A percentile compares a stretch with the other conserved stretches of the same genome.
These are phyloP conservation scores for Alternaria sp. DNA, from an alignment of 2,329 filamentous ascomycete genomes.

Conservation along the genomic window DNA sequence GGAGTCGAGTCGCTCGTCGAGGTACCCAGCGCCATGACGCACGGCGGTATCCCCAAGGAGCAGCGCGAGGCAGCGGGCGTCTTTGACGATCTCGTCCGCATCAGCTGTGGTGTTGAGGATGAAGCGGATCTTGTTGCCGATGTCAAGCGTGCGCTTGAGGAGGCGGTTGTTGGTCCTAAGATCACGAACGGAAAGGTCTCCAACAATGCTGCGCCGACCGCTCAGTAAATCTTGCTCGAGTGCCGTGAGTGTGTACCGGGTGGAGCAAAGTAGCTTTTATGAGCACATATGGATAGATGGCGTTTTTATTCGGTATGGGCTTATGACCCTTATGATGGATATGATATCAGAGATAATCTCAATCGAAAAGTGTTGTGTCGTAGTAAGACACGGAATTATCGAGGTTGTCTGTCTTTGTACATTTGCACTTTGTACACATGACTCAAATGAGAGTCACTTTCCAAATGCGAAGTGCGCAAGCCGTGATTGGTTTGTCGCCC, in stretches of 20 bases:
- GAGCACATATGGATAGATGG: neutral
- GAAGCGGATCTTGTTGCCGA: constrained; percentile 82
- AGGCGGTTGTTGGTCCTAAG: constrained; percentile 66
- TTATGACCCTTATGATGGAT: neutral
- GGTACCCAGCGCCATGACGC: constrained; percentile 94
- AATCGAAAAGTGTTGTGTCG: neutral
- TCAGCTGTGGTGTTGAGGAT: constrained; percentile 96
- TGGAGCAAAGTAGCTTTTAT: neutral
- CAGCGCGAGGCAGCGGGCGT: constrained; percentile 92
- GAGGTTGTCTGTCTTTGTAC: too few relatives aligned
- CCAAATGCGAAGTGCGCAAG: neutral
- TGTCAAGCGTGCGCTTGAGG: constrained; percentile 81
- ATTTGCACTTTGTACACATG: too few relatives aligned
- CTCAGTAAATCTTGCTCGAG: neutral
- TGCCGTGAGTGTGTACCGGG: neutral
- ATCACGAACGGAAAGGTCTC: constrained; percentile 25
- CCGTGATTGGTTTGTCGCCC: neutral
- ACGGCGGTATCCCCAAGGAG: constrained; percentile 90
- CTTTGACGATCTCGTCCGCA: constrained; percentile 89
- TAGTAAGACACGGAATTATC: neutral
- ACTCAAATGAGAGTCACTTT: too few relatives aligned
- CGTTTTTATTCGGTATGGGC: neutral
- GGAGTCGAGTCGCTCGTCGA: constrained; percentile 93
- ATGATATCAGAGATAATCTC: neutral
- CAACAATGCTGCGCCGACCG: neutral